phyloP scores from a whole-genome alignment of 495 filamentous ascomycete species.

The Clavariopsis aquatica region DNA sequence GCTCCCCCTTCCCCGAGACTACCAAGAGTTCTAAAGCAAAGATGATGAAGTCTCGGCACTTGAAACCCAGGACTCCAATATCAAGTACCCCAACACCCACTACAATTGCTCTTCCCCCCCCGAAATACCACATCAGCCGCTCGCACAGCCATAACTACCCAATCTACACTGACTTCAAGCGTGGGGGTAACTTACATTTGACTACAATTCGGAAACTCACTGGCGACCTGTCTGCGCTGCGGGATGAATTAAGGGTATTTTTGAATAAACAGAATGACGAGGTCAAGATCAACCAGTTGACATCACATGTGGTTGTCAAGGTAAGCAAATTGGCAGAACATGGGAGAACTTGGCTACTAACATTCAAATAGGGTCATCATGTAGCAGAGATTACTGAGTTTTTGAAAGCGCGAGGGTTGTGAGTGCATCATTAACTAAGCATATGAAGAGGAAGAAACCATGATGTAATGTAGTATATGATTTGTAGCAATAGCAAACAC shows the following conservation, averaged over 20 bases:
- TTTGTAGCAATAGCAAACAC: neutral
- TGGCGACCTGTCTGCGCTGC: conserved; percentile 53
- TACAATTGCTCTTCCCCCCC: conserved; percentile 40
- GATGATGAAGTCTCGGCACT: neutral
- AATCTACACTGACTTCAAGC: conserved; percentile 74
- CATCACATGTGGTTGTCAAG: conserved; percentile 42
- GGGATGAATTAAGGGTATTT: conserved; percentile 43
- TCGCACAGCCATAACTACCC: conserved; percentile 71
- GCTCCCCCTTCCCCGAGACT: conserved; percentile 12
- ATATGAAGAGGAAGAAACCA: neutral
- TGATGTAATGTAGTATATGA: neutral
- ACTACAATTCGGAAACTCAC: conserved; percentile 78
- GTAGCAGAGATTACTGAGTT: neutral
- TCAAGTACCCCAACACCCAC: conserved; percentile 43
- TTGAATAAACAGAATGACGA: conserved; percentile 42
- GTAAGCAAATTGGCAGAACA: neutral
- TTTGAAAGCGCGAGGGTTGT: conserved; percentile 7
- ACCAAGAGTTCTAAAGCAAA: neutral
- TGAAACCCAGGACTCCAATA: neutral
- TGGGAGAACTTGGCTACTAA: neutral
- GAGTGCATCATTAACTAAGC: neutral
- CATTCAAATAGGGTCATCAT: neutral
- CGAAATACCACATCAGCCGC: conserved; percentile 69
- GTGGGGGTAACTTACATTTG: conserved; percentile 73
- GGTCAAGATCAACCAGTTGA: conserved; percentile 45